Conservation (phyloP, 169 alveolate species). For the Theileria parva region DNA sequence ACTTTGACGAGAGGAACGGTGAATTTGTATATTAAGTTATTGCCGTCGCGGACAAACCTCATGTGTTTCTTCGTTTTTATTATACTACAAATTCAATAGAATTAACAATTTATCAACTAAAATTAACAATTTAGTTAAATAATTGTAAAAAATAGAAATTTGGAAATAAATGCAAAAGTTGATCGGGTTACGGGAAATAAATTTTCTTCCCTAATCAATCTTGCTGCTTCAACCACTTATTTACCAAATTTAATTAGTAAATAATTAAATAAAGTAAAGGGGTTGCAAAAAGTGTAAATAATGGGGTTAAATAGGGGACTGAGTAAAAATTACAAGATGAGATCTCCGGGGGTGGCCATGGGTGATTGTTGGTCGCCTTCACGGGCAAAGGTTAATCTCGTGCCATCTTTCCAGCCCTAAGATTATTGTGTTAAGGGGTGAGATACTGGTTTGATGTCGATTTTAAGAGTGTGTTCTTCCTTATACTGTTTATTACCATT, state of each 20-base stretch:
- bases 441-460: constrained; percentile 80
- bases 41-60: constrained; percentile 77
- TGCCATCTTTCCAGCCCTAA: constrained; percentile 86
- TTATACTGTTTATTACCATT: constrained; percentile 72
- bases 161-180: not conserved
- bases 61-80: constrained; percentile 78
- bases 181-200: not conserved
- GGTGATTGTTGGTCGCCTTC: constrained; percentile 86
- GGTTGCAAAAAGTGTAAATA: too few relatives aligned
- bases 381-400: constrained; percentile 81
- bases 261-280: too few relatives aligned
- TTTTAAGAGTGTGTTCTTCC: constrained; percentile 81
- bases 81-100: constrained; percentile 22
- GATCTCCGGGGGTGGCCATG: constrained; percentile 80
- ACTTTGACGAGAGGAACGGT: constrained; percentile 81
- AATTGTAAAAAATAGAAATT: not conserved
- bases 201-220: too few relatives aligned
- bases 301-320: not conserved
- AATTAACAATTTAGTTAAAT: too few relatives aligned
- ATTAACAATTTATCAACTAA: too few relatives aligned
- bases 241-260: too few relatives aligned
- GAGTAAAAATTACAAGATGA: constrained; percentile 58
- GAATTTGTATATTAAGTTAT: constrained; percentile 79
- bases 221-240: too few relatives aligned
- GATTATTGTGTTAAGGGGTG: too few relatives aligned